A percentile compares a stretch with the other conserved stretches of the same genome.
phyloP scores from a whole-genome alignment of 352 stramenopile genomes.

The Globisporangium recalcitrans region DNA sequence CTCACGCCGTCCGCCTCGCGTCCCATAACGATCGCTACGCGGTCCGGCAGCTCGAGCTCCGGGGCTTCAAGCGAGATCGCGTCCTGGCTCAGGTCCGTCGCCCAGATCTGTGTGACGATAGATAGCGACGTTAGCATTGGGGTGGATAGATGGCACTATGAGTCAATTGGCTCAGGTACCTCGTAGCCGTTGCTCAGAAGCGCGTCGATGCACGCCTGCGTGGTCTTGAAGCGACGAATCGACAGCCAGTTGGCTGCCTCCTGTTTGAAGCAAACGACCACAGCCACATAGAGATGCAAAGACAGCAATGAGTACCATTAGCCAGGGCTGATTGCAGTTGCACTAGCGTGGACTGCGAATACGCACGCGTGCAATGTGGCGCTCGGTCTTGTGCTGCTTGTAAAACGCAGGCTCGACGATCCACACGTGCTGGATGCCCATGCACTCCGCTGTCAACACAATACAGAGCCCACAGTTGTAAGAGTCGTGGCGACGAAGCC shows the following conservation, averaged over 20 bases:
- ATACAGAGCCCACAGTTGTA: not conserved
- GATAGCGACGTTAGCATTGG: no score
- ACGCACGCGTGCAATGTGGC: slow-evolving; percentile 24
- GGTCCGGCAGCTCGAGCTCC: slow-evolving; percentile 44
- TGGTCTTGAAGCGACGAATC: slow-evolving; percentile 70
- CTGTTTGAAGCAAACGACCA: not conserved
- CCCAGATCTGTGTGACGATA: no score
- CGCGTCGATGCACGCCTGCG: slow-evolving; percentile 52
- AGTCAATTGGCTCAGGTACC: no score
- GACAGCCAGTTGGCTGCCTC: slow-evolving; percentile 56
- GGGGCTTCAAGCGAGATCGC: slow-evolving; percentile 27
- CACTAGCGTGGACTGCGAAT: not conserved
- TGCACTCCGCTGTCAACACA: slow-evolving; percentile 5
- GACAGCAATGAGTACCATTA: not conserved
- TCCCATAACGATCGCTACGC: slow-evolving; percentile 86
- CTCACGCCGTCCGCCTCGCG: slow-evolving; percentile 81
- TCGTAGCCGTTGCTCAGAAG: slow-evolving; percentile 35
- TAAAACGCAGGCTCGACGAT: slow-evolving; percentile 32
- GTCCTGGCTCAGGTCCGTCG: slow-evolving; percentile 68
- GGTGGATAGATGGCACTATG: no score
- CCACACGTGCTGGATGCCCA: slow-evolving; percentile 84
- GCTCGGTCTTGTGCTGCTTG: slow-evolving; percentile 27
- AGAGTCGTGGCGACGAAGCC: no score
- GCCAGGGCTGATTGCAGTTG: not conserved
- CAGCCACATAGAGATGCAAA: not conserved